Evolutionary conservation across 768 basidiomycete genomes (phyloP).

Genomic region (Grammothele lineata): DNA sequence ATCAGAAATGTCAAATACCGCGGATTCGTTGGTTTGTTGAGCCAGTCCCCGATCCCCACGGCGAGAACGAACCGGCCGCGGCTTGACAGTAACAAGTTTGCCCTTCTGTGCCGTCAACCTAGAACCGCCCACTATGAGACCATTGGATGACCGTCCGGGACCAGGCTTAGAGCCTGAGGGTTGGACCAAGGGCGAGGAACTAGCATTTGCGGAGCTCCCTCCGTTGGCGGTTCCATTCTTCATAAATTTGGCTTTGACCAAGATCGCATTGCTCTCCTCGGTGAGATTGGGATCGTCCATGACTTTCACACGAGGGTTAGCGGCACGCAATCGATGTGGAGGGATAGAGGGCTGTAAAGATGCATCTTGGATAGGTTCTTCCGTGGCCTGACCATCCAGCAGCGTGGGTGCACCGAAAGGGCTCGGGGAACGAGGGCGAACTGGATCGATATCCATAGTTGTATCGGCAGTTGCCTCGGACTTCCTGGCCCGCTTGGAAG

Average conservation of each 20-base stretch:
- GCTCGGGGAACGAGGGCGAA: neutral
- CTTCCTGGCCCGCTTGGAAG: too few relatives aligned
- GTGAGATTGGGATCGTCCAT: conserved; percentile 34
- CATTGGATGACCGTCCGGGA: conserved; percentile 48
- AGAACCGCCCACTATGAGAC: conserved; percentile 39
- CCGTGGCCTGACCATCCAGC: neutral
- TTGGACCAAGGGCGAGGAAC: neutral
- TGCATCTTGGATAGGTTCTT: neutral
- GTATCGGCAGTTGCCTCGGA: too few relatives aligned
- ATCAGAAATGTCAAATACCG: too few relatives aligned
- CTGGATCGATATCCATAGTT: too few relatives aligned
- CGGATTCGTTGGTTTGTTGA: too few relatives aligned
- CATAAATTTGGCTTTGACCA: conserved; percentile 46
- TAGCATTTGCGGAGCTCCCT: conserved; percentile 5
- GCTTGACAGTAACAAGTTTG: conserved; percentile 45
- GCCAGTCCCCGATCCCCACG: too few relatives aligned
- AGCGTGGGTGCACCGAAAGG: conserved; percentile 9
- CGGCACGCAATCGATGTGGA: conserved; percentile 42
- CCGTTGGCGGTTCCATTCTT: too few relatives aligned
- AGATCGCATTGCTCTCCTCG: conserved; percentile 31
- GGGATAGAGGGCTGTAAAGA: conserved; percentile 17
- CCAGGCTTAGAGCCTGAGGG: conserved; percentile 26
- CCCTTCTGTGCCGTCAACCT: conserved; percentile 53
- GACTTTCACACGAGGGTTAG: conserved; percentile 53
- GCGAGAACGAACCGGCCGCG: conserved; percentile 26